Conservation (phyloP, 1,284 basidiomycete species). For the Trametes sp. region DNA sequence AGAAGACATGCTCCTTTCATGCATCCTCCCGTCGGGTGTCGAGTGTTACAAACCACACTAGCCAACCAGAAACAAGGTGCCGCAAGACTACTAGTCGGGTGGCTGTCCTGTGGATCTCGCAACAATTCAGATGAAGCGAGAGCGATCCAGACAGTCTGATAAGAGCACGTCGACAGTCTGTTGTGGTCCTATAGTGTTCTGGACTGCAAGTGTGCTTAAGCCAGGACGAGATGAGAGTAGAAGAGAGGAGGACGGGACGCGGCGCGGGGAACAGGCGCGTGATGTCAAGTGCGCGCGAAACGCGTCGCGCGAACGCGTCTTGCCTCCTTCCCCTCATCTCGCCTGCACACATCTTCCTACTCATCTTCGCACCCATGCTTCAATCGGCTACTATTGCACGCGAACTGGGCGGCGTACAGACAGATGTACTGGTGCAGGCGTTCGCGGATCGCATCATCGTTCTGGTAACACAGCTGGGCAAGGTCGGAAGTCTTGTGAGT, state of each 20-base stretch:
- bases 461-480: conserved; percentile 86
- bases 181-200: too few relatives aligned
- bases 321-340: background rate
- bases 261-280: background rate
- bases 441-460: conserved; percentile 85
- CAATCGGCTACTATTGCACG: conserved; percentile 49
- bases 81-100: background rate
- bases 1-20: conserved; percentile 38
- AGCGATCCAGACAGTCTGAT: background rate
- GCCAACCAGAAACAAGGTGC: background rate
- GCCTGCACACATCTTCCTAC: background rate
- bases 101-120: background rate
- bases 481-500: conserved; percentile 85
- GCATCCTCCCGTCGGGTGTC: conserved; percentile 16
- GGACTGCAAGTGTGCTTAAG: background rate
- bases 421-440: conserved; percentile 79
- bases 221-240: background rate
- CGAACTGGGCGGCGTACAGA: conserved; percentile 62
- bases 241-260: background rate
- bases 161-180: background rate
- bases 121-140: background rate
- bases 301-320: conserved; percentile 2
- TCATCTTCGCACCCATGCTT: conserved; percentile 30
- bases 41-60: too few relatives aligned
- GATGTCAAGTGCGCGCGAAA: background rate